phyloP scores from a whole-genome alignment of 441 rosid genomes.

The Adansonia madagascariensis region DNA sequence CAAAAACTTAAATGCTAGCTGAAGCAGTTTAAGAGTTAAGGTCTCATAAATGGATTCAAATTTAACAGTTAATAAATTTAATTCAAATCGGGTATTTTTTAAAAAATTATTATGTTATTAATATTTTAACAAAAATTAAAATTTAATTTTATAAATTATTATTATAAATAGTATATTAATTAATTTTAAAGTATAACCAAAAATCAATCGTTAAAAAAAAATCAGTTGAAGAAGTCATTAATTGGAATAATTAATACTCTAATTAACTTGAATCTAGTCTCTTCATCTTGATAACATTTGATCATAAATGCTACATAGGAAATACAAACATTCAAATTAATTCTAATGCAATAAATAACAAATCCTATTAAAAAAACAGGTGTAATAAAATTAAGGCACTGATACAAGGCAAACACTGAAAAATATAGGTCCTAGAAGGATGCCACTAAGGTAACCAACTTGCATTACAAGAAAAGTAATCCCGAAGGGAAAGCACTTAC shows the following conservation, averaged over 20 bases:
- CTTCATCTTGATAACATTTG: background rate
- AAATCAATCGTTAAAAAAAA: background rate
- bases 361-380: background rate
- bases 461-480: no score
- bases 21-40: background rate
- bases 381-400: background rate
- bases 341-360: no score
- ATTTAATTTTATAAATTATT: no score
- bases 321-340: background rate
- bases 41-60: background rate
- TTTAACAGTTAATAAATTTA: background rate
- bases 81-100: no score
- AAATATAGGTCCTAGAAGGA: no score
- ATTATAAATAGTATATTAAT: no score
- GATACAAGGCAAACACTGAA: background rate
- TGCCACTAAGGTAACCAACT: no score
- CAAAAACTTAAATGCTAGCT: no score
- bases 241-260: background rate
- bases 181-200: no score
- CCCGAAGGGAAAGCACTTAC: no score
- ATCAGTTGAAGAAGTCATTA: background rate
- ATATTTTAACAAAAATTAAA: no score
- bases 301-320: background rate
- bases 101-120: no score
- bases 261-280: background rate